phyloP scores from a whole-genome alignment of 805 yeast species.

The Starmera dryadoides region DNA sequence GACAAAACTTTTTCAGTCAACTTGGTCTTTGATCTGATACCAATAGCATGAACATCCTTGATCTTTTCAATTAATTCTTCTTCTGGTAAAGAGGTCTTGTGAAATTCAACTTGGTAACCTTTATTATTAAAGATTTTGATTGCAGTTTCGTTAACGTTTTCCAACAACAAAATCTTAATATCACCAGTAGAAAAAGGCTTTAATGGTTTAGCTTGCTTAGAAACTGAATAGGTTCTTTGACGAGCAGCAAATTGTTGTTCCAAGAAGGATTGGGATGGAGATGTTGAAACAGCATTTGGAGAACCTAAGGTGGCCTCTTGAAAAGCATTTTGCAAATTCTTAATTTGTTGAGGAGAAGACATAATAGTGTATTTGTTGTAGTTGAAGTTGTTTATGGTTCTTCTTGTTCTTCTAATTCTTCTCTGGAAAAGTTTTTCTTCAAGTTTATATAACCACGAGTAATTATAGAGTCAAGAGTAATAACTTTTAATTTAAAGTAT shows the following conservation, averaged over 20 bases:
- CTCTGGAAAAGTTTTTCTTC: no score
- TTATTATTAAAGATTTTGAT: conserved; percentile 75
- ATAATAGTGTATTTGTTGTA: conserved; percentile 23
- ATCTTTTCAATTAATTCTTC: conserved; percentile 93
- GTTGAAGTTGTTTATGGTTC: not conserved
- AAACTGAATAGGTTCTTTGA: conserved; percentile 32
- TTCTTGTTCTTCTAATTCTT: no score
- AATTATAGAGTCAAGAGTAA: no score
- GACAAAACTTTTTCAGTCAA: conserved; percentile 70
- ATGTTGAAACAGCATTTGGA: conserved; percentile 71
- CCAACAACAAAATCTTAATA: conserved; percentile 82
- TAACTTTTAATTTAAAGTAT: no score
- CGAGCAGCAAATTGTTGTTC: conserved; percentile 32
- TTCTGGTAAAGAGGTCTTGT: conserved; percentile 83
- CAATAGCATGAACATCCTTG: conserved; percentile 90
- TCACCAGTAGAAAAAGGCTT: conserved; percentile 96
- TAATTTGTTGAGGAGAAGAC: conserved; percentile 65
- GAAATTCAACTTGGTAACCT: conserved; percentile 96
- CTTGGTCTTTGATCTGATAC: conserved; percentile 95
- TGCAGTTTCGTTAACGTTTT: conserved; percentile 92
- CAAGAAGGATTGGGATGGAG: conserved; percentile 71
- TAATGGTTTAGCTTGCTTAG: conserved; percentile 57
- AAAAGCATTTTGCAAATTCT: conserved; percentile 45
- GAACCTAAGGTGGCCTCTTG: conserved; percentile 50
- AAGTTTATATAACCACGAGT: no score